phyloP scores from a whole-genome alignment of 1,284 basidiomycete species.

The Fistulina hepatica region DNA sequence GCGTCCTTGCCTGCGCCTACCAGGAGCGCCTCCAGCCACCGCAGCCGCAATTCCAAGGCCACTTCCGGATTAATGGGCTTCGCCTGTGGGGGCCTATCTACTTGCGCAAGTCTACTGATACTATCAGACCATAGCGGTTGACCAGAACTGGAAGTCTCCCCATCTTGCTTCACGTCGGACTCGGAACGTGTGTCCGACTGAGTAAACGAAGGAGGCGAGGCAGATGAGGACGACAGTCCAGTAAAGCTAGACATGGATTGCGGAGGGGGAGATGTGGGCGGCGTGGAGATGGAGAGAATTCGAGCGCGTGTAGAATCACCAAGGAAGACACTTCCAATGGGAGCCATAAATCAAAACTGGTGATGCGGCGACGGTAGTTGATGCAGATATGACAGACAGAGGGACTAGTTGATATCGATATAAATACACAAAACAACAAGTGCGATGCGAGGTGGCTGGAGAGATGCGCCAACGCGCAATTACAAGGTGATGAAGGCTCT shows the following conservation, averaged over 20 bases:
- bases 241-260: conserved; percentile 13
- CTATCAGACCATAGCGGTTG: conserved; percentile 13
- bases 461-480: too few relatives aligned
- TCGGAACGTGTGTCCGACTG: conserved; percentile 15
- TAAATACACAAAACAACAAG: too few relatives aligned
- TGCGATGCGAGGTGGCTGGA: too few relatives aligned
- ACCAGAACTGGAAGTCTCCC: conserved; percentile 3
- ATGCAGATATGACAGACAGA: too few relatives aligned
- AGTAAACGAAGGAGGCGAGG: conserved; percentile 16
- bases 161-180: too few relatives aligned
- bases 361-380: too few relatives aligned
- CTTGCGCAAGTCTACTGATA: conserved; percentile 11
- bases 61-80: conserved; percentile 46
- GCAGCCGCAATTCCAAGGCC: conserved; percentile 58
- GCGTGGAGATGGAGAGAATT: conserved; percentile 44
- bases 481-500: too few relatives aligned
- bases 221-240: conserved; percentile 7
- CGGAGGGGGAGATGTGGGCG: conserved; percentile 52
- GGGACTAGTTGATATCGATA: too few relatives aligned
- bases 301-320: conserved; percentile 58
- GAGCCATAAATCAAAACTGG: too few relatives aligned
- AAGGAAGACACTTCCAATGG: conserved; percentile 64
- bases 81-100: conserved; percentile 16
- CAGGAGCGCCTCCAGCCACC: conserved; percentile 68
- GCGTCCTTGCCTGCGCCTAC: conserved; percentile 47